Evolutionary conservation across 345 rosid genomes (phyloP), one percentile per base, ranked within the genome.

Genomic region (Rhizophora mangle): DNA sequence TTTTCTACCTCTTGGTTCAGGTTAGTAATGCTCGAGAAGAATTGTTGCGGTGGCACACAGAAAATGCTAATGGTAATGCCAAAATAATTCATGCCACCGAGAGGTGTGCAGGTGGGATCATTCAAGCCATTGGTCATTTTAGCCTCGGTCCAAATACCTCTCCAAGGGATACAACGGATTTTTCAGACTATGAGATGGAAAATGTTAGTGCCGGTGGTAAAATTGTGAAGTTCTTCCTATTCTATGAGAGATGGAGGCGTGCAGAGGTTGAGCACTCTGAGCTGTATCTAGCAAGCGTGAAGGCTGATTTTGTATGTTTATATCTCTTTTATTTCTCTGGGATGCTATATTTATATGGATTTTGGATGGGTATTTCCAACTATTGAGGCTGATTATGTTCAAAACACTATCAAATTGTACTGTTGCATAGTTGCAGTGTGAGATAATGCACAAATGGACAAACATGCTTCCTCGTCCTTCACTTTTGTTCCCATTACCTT

Each of bases 21-120:
- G 98, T 95, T 52, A 87, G 87, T 84, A 95, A 95, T 86, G 97
- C 99, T 65, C 99, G 92, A 82, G 99, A 95, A 78, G 99, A 95
- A 81, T 79, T 95, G 81, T 78, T 95, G 82, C 90, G 77, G 76
- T 95, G 99, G 99, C 85, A 89, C 72, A 84, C 85, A 76, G 88
- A 85, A 78, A 90, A 95, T 82, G 94, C 98, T 34, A 90, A 90
- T 80, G 69, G 74, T 72, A 92, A 92, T 72, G 85, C 93, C 16
- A 90, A 89, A 76, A 82, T 92, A 65, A 81, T 90, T 68, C 99
- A 90, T 76, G 96, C 97, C 5, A 80, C 80, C 37, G 96, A 89
- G 80, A 86, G 92, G 78, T 95, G 99, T 82, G 99, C 98, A 1
- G 83, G 87, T 49, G 99, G 98, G 71, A 95, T 92, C 70, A 82